Percentiles rank a stretch among this genome's conserved stretches.
phyloP scores from a whole-genome alignment of 2,329 filamentous ascomycete genomes.

The Eurotiales sp. region DNA sequence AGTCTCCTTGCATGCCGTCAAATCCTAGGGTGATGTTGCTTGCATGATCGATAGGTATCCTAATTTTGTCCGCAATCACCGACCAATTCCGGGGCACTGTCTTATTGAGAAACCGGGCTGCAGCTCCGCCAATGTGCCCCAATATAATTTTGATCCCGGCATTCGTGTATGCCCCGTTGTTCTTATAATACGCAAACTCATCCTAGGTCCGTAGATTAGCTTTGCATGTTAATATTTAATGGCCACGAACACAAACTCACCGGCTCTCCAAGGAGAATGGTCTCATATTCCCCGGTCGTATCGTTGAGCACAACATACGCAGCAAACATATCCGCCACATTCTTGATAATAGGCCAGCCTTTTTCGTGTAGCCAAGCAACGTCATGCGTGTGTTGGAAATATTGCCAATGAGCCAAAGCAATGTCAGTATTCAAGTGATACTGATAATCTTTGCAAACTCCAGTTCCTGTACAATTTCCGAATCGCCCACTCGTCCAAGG shows the following conservation, averaged over 20 bases:
- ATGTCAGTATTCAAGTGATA: constrained; percentile 65
- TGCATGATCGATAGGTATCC: constrained; percentile 30
- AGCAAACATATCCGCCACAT: constrained; percentile 52
- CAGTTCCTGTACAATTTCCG: constrained; percentile 59
- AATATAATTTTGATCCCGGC: constrained; percentile 50
- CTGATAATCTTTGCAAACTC: constrained; percentile 60
- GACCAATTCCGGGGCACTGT: constrained; percentile 12
- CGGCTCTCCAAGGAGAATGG: constrained; percentile 27
- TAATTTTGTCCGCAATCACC: constrained; percentile 12
- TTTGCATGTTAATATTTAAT: too few species aligned
- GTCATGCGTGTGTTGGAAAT: constrained; percentile 53
- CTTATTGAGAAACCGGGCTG: constrained; percentile 37
- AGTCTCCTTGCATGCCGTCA: constrained; percentile 56
- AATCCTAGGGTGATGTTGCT: constrained; percentile 58
- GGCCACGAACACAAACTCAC: background rate
- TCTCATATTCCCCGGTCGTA: constrained; percentile 39
- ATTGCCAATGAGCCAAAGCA: constrained; percentile 53
- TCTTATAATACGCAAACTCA: constrained; percentile 59
- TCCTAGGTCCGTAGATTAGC: too few species aligned
- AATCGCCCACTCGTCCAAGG: constrained; percentile 59
- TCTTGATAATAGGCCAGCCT: constrained; percentile 56
- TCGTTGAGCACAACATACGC: constrained; percentile 48
- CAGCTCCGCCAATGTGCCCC: constrained; percentile 25
- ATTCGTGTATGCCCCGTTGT: constrained; percentile 61
- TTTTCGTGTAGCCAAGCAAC: constrained; percentile 46